phyloP scores from a whole-genome alignment of 2,329 filamentous ascomycete genomes.

The Fusarium sp. region DNA sequence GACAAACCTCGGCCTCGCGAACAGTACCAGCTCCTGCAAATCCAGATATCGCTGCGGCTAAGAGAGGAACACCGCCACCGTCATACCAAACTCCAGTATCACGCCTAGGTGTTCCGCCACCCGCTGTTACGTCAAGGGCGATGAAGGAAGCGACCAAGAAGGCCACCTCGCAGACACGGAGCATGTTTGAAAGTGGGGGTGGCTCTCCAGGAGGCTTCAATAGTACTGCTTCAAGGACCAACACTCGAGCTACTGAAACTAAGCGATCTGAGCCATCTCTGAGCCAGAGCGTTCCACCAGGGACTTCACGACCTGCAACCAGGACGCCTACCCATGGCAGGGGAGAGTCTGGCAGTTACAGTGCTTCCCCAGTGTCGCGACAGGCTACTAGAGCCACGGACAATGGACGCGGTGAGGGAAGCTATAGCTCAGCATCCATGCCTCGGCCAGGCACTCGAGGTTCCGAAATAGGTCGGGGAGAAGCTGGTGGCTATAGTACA shows the following conservation, averaged over 20 bases:
- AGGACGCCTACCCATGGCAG: conserved; percentile 32
- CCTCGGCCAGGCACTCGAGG: conserved; percentile 43
- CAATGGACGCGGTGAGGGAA: conserved; percentile 48
- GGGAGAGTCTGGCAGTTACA: conserved; percentile 43
- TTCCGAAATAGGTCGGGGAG: conserved; percentile 51
- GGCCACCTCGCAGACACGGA: conserved; percentile 85
- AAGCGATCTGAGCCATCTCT: conserved; percentile 36
- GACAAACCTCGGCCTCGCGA: conserved; percentile 50
- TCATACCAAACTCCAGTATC: conserved; percentile 79
- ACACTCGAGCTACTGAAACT: conserved; percentile 36
- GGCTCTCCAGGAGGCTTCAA: conserved; percentile 48
- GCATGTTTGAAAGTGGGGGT: conserved; percentile 73
- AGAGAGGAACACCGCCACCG: conserved; percentile 84
- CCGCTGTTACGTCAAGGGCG: conserved; percentile 90
- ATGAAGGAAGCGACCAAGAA: conserved; percentile 97
- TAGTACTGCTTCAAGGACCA: conserved; percentile 46
- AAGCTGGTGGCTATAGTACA: conserved; percentile 33
- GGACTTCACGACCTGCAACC: conserved; percentile 32
- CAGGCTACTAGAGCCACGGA: conserved; percentile 38
- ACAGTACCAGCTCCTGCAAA: conserved; percentile 70
- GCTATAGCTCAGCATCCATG: conserved; percentile 44
- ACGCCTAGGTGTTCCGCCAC: conserved; percentile 87
- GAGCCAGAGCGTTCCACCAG: conserved; percentile 33
- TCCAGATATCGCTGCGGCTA: conserved; percentile 64
- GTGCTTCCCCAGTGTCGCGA: conserved; percentile 58